Evolutionary conservation across 2,329 filamentous ascomycete species (phyloP).

Genomic region (Trichoderma semiorbis): DNA sequence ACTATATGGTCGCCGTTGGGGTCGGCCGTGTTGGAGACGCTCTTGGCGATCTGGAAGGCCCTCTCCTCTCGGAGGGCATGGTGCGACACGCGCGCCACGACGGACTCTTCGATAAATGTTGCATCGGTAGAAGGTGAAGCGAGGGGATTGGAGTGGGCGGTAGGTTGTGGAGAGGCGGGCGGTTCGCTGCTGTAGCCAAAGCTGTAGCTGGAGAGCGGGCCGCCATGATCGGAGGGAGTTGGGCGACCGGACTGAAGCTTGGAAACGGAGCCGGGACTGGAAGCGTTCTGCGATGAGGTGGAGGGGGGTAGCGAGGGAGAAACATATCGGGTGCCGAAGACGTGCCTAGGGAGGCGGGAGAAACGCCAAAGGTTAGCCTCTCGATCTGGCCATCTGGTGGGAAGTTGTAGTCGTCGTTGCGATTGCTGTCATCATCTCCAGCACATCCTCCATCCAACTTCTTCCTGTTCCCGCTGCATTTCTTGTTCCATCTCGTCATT

Average conservation of each 20-base stretch:
- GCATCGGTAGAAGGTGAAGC: constrained; percentile 42
- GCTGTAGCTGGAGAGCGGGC: constrained; percentile 29
- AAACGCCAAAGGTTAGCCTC: not conserved
- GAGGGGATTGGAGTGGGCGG: constrained; percentile 34
- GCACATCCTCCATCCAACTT: not conserved
- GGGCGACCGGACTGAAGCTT: constrained; percentile 43
- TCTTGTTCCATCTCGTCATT: not conserved
- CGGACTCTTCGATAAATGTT: constrained; percentile 58
- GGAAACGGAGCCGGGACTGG: constrained; percentile 42
- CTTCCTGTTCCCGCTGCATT: not conserved
- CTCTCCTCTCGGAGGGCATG: constrained; percentile 82
- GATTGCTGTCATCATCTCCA: not conserved
- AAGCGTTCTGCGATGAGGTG: constrained; percentile 42
- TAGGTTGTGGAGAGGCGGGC: constrained; percentile 37
- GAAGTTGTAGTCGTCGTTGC: not conserved
- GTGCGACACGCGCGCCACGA: constrained; percentile 78
- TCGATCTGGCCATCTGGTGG: not conserved
- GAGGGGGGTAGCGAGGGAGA: constrained; percentile 48
- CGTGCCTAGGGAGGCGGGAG: constrained; percentile 48
- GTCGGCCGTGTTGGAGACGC: constrained; percentile 67
- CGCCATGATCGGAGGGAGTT: constrained; percentile 39
- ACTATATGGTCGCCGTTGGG: constrained; percentile 72
- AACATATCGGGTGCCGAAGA: constrained; percentile 60
- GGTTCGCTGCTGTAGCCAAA: constrained; percentile 38
- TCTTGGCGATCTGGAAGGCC: constrained; percentile 78